Percentiles rank a stretch among this genome's conserved stretches.
Evolutionary conservation across 2,329 filamentous ascomycete genomes (phyloP).

Genomic region (Geosmithia flava): DNA sequence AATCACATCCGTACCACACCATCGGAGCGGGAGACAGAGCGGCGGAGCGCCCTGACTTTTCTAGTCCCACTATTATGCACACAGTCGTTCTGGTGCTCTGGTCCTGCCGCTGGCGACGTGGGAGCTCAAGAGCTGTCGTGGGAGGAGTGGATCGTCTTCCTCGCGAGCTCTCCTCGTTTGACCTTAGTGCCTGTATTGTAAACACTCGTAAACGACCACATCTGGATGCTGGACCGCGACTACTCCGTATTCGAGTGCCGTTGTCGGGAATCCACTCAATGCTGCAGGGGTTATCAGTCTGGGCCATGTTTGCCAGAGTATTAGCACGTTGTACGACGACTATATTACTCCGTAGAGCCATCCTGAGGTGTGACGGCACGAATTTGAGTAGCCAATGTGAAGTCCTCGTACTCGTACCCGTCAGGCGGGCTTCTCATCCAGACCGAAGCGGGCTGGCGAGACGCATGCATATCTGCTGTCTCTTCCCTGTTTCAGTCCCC

Average conservation of each 20-base stretch:
- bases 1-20: constrained; percentile 7
- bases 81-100: background rate
- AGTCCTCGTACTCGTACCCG: background rate
- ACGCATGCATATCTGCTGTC: background rate
- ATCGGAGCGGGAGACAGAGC: constrained; percentile 10
- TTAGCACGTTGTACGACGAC: no score
- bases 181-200: no score
- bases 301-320: no score
- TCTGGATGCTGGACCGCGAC: background rate
- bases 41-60: constrained; percentile 1
- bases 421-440: background rate
- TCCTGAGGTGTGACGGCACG: no score
- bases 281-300: background rate
- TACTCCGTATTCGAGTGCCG: background rate
- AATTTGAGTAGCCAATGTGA: no score
- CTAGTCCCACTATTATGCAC: background rate
- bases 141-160: background rate
- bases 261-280: background rate
- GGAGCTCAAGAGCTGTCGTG: background rate
- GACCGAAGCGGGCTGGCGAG: background rate
- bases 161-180: no score
- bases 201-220: background rate
- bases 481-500: background rate
- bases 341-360: no score
- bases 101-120: background rate